phyloP scores from a whole-genome alignment of 1,284 basidiomycete species.

The Polyporus tsugae region DNA sequence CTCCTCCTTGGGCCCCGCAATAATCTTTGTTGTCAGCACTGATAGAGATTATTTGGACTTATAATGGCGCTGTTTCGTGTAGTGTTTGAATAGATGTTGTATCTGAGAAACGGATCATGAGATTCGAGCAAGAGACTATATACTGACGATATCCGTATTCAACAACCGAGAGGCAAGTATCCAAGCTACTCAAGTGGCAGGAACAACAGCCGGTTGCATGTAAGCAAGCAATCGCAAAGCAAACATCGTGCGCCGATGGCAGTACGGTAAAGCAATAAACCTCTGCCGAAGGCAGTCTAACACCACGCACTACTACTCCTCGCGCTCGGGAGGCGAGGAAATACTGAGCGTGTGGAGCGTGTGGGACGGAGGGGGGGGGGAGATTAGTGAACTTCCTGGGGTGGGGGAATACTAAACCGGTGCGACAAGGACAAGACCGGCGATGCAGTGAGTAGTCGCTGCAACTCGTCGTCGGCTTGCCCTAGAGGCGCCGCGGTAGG shows the following conservation, averaged over 20 bases:
- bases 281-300: neutral
- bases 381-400: no score
- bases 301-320: no score
- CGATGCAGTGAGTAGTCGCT: neutral
- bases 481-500: constrained; percentile 24
- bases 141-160: neutral
- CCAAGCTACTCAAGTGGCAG: neutral
- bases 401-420: constrained; percentile 11
- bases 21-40: constrained; percentile 1
- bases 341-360: neutral
- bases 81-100: neutral
- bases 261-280: neutral
- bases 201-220: neutral
- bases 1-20: neutral
- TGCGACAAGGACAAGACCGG: constrained; percentile 22
- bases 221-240: neutral
- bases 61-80: constrained; percentile 2
- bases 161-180: neutral
- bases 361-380: no score
- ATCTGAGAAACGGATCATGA: neutral
- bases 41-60: constrained; percentile 8
- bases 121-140: neutral
- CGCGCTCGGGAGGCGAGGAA: neutral
- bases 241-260: neutral
- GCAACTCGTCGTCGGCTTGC: constrained; percentile 15